These are phyloP conservation scores for Penicillium sp. DNA, from an alignment of 2,329 filamentous ascomycete genomes.

Conservation along the genomic window DNA sequence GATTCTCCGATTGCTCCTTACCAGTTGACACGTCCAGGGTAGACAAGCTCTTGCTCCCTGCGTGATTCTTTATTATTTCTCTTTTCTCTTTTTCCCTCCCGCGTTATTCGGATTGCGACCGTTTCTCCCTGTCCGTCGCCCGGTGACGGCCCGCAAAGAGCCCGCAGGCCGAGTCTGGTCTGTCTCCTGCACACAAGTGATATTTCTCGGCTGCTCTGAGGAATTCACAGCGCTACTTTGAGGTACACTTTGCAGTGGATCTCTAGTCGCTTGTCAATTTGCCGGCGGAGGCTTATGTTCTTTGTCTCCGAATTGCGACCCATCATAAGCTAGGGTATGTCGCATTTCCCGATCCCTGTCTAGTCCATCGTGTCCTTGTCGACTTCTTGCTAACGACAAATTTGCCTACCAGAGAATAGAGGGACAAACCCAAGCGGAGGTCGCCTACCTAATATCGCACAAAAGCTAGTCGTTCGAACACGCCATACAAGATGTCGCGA, in stretches of 20 bases:
- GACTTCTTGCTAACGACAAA: no score
- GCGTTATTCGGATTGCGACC: constrained; percentile 1
- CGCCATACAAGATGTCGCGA: constrained; percentile 31
- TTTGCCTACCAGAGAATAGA: no score
- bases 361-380: neutral
- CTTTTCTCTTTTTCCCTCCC: neutral
- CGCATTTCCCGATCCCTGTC: constrained; percentile 7
- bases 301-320: constrained; percentile 4
- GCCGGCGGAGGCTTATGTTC: no score
- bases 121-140: constrained; percentile 4
- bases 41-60: neutral
- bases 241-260: no score
- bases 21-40: constrained; percentile 11
- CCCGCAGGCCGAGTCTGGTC: constrained; percentile 5
- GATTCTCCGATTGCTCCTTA: constrained; percentile 1
- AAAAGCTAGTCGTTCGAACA: neutral
- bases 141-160: constrained; percentile 9
- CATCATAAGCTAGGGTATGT: constrained; percentile 5
- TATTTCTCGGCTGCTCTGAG: no score
- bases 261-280: no score
- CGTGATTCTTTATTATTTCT: constrained; percentile 1
- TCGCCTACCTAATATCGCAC: neutral
- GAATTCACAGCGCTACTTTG: no score
- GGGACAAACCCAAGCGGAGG: no score
- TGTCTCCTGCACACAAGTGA: neutral